Conservation (phyloP, 2,329 filamentous ascomycete genomes). For the Akanthomyces lecanii region DNA sequence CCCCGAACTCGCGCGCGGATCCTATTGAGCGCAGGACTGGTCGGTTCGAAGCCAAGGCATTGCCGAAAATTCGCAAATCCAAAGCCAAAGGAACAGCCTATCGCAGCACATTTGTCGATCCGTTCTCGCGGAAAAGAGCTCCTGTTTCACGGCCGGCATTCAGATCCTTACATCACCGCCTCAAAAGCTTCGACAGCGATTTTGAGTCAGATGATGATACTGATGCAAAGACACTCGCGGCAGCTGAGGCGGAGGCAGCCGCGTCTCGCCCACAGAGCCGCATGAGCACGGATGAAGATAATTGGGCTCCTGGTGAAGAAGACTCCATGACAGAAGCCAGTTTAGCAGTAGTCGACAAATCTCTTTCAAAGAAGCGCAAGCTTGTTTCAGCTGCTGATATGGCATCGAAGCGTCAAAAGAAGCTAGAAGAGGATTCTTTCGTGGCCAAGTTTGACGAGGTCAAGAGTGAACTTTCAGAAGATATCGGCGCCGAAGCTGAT, state of each 20-base stretch:
- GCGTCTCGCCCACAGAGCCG: conserved; percentile 80
- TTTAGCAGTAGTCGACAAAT: conserved; percentile 58
- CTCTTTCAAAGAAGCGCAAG: conserved; percentile 66
- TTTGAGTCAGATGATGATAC: conserved; percentile 87
- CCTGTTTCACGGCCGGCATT: conserved; percentile 56
- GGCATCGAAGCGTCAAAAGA: conserved; percentile 75
- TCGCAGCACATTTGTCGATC: conserved; percentile 62
- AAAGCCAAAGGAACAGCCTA: conserved; percentile 52
- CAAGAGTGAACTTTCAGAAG: conserved; percentile 45
- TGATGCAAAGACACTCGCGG: conserved; percentile 52
- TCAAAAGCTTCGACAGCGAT: conserved; percentile 57
- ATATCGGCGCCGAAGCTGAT: conserved; percentile 46
- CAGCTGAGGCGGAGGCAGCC: conserved; percentile 76
- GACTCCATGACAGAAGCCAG: conserved; percentile 70
- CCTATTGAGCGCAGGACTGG: conserved; percentile 57
- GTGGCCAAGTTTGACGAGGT: conserved; percentile 55
- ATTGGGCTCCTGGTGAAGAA: conserved; percentile 51
- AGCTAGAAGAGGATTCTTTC: conserved; percentile 74
- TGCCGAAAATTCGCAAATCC: conserved; percentile 72
- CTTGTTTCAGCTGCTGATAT: conserved; percentile 61
- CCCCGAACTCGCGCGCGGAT: conserved; percentile 60
- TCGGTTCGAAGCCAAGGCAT: conserved; percentile 52
- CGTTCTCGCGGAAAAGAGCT: conserved; percentile 61
- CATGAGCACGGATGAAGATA: conserved; percentile 59
- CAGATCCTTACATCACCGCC: conserved; percentile 75